Evolutionary conservation across 805 yeast species (phyloP).

Genomic region (Candida glaebosa): DNA sequence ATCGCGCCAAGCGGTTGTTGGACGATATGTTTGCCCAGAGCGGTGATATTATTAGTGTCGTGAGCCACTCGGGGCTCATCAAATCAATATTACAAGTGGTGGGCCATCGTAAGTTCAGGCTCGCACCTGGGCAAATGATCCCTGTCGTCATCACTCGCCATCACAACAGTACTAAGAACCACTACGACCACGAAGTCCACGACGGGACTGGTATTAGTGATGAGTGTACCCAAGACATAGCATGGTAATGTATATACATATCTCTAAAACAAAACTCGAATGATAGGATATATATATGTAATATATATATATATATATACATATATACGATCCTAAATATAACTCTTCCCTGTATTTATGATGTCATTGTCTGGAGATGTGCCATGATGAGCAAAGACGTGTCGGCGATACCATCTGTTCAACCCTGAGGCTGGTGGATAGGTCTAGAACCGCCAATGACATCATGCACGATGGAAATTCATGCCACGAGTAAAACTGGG

Average conservation of each 20-base stretch:
- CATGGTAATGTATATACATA: too few relatives aligned
- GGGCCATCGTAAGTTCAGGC: constrained; percentile 19
- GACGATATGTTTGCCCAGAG: constrained; percentile 24
- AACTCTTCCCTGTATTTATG: too few relatives aligned
- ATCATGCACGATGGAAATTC: background rate
- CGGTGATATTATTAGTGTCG: constrained; percentile 20
- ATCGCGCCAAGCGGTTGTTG: constrained; percentile 23
- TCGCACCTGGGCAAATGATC: constrained; percentile 26
- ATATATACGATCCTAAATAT: too few relatives aligned
- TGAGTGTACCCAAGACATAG: too few relatives aligned
- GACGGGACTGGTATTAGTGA: background rate
- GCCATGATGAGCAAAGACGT: too few relatives aligned
- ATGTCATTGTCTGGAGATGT: too few relatives aligned
- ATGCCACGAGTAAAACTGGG: background rate
- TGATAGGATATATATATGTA: too few relatives aligned
- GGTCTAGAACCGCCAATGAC: background rate
- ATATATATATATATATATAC: too few relatives aligned
- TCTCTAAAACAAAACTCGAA: too few relatives aligned
- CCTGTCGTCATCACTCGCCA: constrained; percentile 20
- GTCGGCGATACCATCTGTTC: too few relatives aligned
- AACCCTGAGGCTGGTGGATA: too few relatives aligned
- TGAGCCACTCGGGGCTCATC: constrained; percentile 28
- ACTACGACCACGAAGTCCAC: background rate
- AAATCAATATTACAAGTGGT: constrained; percentile 21
- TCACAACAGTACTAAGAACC: background rate